Base-by-base conservation (phyloP, 2,329 filamentous ascomycete genomes). In the Cladobotryum protrusum region DNA sequence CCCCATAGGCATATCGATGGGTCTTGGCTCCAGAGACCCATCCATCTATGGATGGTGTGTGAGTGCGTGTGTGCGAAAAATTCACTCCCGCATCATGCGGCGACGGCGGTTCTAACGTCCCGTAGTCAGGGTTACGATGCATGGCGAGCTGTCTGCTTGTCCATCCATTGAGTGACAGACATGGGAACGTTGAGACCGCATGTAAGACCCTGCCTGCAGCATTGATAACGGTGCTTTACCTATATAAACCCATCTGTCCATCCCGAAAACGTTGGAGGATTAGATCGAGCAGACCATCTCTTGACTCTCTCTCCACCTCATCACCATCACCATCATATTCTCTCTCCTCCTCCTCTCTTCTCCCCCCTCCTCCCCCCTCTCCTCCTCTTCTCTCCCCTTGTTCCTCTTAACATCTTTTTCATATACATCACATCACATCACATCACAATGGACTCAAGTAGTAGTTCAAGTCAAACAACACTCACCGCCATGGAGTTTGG, bases 371-470 rank as follows among this genome's bases (percentile, higher is more conserved):
- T n/a, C 34, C n/a, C 34, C 18, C 5, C 24, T 12, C n/a, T n/a
- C 33, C 35, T 15, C 13, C 39, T 19, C 19, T 11, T 17, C 15
- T 14, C 41, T 32, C 18, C 8, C 11, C 20, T 18, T n/a, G 20
- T 19, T 29, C 24, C 20, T 19, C n/a, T n/a, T n/a, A n/a, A n/a
- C n/a, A n/a, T n/a, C n/a, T n/a, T n/a, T n/a, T 18, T 17, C 37
- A 42, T 34, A 39, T 35, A 19, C 20, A 20, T 11, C 43, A 18
- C 14, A n/a, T n/a, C n/a, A n/a, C n/a, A n/a, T n/a, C n/a, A 33
- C 43, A 33, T 18, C 24, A 18, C 34, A 35, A 52, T 52, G 58
- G 59, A 43, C 49, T 56, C 48, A 55, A 57, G 18, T 48, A 57
- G 18, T 48, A 57, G 47, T 45, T 52, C 41, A 42, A 19, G 18